These are phyloP conservation scores for Pelargonium fulgidum DNA, from an alignment of 441 rosid genomes.

Conservation along the genomic window DNA sequence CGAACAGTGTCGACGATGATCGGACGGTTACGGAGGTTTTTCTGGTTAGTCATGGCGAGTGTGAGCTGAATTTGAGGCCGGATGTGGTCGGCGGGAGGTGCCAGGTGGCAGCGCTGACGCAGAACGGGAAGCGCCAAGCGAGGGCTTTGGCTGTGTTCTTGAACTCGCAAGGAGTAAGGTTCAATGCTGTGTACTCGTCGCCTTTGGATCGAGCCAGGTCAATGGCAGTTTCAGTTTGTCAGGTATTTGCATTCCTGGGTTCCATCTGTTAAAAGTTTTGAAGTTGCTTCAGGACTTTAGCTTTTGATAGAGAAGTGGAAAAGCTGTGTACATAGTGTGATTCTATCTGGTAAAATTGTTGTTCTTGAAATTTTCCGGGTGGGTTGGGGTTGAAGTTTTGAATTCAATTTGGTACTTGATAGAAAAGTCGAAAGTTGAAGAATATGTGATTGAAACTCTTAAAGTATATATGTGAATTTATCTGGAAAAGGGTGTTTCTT, in stretches of 20 bases:
- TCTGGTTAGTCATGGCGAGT: constrained; percentile 71
- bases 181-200: constrained; percentile 58
- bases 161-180: constrained; percentile 66
- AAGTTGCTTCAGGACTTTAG: neutral
- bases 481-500: too few species aligned
- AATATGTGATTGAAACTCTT: too few species aligned
- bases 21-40: constrained; percentile 50
- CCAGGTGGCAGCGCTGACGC: constrained; percentile 54
- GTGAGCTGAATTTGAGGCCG: constrained; percentile 58
- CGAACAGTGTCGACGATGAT: constrained; percentile 33
- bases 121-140: constrained; percentile 79
- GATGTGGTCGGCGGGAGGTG: constrained; percentile 82
- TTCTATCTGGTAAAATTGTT: too few species aligned
- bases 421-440: too few species aligned
- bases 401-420: too few species aligned
- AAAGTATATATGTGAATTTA: too few species aligned
- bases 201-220: constrained; percentile 85
- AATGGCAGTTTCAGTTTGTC: constrained; percentile 72
- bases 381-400: too few species aligned
- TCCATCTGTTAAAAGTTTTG: neutral
- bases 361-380: too few species aligned
- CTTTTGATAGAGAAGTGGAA: neutral
- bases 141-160: constrained; percentile 85
- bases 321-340: too few species aligned
- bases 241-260: constrained; percentile 32